Evolutionary conservation across 768 basidiomycete species (phyloP).

Genomic region (Collybia sordida): DNA sequence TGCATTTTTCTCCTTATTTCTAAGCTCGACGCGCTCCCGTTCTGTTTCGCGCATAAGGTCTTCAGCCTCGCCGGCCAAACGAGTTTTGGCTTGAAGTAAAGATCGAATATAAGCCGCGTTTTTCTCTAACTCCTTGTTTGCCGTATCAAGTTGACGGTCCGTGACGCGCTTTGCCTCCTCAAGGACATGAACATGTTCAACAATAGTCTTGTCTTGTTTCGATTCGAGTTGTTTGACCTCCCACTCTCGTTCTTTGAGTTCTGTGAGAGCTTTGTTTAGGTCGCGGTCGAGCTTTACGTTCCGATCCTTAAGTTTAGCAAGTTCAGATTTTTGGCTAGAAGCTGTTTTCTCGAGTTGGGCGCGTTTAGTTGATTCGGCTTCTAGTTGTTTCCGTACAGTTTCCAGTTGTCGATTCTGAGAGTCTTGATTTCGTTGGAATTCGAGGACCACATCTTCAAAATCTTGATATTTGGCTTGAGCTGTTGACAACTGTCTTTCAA

Average conservation of each 20-base stretch:
- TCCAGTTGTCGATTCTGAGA: conserved; percentile 75
- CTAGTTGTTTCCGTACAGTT: conserved; percentile 66
- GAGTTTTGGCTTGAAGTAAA: conserved; percentile 78
- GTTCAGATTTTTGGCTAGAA: conserved; percentile 67
- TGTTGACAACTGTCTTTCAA: conserved; percentile 74
- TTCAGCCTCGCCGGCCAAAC: conserved; percentile 78
- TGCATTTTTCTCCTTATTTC: conserved; percentile 67
- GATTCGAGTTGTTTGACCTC: conserved; percentile 85
- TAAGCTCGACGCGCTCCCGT: conserved; percentile 61
- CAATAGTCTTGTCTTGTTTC: conserved; percentile 95
- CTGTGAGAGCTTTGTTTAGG: conserved; percentile 75
- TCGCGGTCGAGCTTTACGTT: conserved; percentile 76
- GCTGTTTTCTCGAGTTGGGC: conserved; percentile 70
- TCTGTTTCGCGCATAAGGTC: conserved; percentile 78
- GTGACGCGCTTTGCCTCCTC: conserved; percentile 96
- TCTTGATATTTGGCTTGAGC: conserved; percentile 78
- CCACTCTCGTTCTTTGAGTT: conserved; percentile 80
- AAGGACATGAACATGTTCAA: conserved; percentile 95
- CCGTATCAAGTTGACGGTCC: conserved; percentile 84
- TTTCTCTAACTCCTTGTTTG: conserved; percentile 74
- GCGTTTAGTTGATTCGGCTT: conserved; percentile 70
- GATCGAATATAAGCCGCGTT: conserved; percentile 78
- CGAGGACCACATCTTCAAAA: conserved; percentile 85
- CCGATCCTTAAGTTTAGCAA: conserved; percentile 64
- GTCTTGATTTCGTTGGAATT: conserved; percentile 80